Conservation (phyloP, 139 green algal species). For the Ostreobium quekettii region DNA sequence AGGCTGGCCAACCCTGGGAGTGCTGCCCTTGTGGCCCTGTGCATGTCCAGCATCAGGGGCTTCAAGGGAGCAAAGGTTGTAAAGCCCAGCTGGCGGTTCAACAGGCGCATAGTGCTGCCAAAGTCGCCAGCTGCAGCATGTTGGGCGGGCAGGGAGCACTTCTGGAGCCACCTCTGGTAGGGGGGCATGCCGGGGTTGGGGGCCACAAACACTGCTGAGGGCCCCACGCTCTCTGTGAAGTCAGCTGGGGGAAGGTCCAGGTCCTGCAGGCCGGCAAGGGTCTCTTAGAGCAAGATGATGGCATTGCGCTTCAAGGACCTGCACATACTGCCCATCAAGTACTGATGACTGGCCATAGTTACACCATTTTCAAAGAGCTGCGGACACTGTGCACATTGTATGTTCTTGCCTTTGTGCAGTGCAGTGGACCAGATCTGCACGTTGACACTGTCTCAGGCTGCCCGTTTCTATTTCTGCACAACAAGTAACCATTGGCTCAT, state of each 20-base stretch:
- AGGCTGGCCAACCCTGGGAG: conserved; percentile 59
- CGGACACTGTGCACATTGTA: no score
- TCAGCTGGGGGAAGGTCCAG: conserved; percentile 69
- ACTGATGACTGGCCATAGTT: neutral
- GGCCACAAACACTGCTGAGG: conserved; percentile 54
- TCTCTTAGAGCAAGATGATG: no score
- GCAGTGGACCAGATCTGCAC: no score
- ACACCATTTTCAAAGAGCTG: no score
- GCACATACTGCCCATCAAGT: neutral
- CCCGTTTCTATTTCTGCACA: no score
- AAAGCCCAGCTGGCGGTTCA: conserved; percentile 82
- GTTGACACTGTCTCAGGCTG: no score
- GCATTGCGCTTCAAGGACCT: no score
- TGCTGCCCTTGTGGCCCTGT: conserved; percentile 47
- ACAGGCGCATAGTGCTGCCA: conserved; percentile 81
- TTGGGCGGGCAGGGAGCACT: conserved; percentile 51
- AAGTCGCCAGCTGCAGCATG: conserved; percentile 79
- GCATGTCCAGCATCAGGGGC: conserved; percentile 77
- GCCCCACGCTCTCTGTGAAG: conserved; percentile 10
- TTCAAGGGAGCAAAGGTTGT: conserved; percentile 81
- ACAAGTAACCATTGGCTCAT: no score
- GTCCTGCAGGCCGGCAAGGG: no score
- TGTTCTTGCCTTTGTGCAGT: no score
- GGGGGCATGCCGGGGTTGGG: conserved; percentile 64
- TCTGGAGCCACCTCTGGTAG: conserved; percentile 67